Conservation (phyloP, 352 stramenopile species). For the Nothophytophthora sp. region DNA sequence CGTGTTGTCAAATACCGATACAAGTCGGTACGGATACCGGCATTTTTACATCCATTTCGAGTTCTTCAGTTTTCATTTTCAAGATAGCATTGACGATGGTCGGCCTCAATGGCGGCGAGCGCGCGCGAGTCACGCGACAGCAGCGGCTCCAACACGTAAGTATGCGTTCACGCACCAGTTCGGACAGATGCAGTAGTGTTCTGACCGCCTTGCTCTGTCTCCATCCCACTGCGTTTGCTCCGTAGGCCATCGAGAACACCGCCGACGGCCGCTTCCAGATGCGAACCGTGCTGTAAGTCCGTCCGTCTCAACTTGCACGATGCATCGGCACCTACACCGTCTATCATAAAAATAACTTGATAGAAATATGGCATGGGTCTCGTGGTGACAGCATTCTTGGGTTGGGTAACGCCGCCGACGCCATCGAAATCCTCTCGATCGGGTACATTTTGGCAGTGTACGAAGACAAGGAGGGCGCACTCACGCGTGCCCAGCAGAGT, state of each 20-base stretch:
- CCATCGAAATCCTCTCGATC: conserved; percentile 91
- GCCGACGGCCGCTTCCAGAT: conserved; percentile 70
- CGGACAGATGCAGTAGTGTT: background rate
- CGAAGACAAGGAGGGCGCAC: conserved; percentile 69
- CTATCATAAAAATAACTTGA: no score
- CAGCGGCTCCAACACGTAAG: conserved; percentile 19
- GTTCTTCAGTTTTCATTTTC: no score
- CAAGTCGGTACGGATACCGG: no score
- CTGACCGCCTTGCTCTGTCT: background rate
- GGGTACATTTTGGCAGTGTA: conserved; percentile 91
- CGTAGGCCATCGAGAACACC: conserved; percentile 53
- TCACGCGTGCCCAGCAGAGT: conserved; percentile 57
- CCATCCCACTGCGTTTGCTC: background rate
- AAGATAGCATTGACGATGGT: no score
- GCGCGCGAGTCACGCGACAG: conserved; percentile 4
- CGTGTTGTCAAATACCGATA: background rate
- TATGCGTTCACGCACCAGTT: background rate
- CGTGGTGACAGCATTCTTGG: conserved; percentile 58
- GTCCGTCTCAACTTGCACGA: no score
- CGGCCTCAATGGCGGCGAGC: background rate
- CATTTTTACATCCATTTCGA: no score
- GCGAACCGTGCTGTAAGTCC: conserved; percentile 61
- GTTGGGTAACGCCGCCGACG: conserved; percentile 87
- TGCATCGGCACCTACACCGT: no score
- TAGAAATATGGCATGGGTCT: no score